Conservation (phyloP, 1,284 basidiomycete species). For the Fistulinella cinereoalba region DNA sequence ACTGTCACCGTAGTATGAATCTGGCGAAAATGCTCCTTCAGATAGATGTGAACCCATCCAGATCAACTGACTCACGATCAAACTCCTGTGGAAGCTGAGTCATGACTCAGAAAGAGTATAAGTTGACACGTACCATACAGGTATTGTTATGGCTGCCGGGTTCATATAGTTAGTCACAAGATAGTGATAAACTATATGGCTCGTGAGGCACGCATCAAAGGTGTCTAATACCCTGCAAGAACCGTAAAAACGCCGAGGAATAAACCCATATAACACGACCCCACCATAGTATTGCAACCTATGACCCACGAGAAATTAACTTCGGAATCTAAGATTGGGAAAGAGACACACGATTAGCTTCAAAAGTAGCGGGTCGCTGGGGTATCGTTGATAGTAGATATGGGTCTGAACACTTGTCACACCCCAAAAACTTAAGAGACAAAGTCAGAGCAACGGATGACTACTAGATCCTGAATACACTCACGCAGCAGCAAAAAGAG, state of each 20-base stretch:
- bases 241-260: neutral
- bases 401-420: constrained; percentile 54
- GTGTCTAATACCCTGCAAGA: constrained; percentile 44
- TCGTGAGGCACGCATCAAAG: constrained; percentile 46
- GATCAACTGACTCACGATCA: constrained; percentile 36
- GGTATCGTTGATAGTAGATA: constrained; percentile 45
- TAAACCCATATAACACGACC: neutral
- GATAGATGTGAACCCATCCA: neutral
- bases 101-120: neutral
- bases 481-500: constrained; percentile 46
- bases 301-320: neutral
- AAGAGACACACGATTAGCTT: constrained; percentile 40
- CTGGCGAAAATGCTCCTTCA: constrained; percentile 21
- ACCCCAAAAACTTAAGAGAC: constrained; percentile 49
- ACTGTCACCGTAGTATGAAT: constrained; percentile 46
- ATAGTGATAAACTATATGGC: constrained; percentile 53
- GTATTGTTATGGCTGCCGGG: constrained; percentile 38
- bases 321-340: too few species aligned
- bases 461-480: neutral
- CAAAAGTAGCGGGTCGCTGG: constrained; percentile 38
- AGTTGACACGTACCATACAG: constrained; percentile 44
- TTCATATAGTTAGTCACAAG: constrained; percentile 50
- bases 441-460: neutral
- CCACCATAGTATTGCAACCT: constrained; percentile 23
- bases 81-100: constrained; percentile 34